Percentiles rank a stretch among this genome's conserved stretches.
Evolutionary conservation across 1,284 basidiomycete species (phyloP).

Genomic region (Ganoderma leucocontextum): DNA sequence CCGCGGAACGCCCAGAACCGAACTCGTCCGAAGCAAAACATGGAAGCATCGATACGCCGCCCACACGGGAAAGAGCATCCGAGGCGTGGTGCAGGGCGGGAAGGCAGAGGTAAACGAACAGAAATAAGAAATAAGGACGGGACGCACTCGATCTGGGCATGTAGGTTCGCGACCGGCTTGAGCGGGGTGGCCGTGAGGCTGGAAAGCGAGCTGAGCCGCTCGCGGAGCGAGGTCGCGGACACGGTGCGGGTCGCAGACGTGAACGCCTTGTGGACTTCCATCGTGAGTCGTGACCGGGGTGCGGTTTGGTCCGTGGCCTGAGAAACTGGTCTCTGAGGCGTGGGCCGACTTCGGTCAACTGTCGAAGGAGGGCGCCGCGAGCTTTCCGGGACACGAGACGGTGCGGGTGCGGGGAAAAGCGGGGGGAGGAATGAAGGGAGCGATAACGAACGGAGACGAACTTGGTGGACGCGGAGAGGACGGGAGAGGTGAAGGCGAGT

Average conservation of each 20-base stretch:
- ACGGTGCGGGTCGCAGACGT: conserved; percentile 43
- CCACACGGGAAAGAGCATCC: neutral
- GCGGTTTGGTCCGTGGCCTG: conserved; percentile 1
- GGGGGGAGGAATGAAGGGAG: conserved; percentile 9
- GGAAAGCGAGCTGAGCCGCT: conserved; percentile 65
- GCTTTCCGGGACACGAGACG: conserved; percentile 2
- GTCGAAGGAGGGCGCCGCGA: neutral
- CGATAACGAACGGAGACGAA: conserved; percentile 11
- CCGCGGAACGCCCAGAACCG: neutral
- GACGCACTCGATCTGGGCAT: conserved; percentile 74
- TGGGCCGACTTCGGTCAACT: neutral
- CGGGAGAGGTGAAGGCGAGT: neutral
- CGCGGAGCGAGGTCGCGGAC: conserved; percentile 54
- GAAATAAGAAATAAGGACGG: neutral
- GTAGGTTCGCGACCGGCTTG: conserved; percentile 66
- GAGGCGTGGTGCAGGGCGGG: neutral
- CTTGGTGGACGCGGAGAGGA: conserved; percentile 5
- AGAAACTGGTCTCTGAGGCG: neutral
- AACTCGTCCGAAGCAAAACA: neutral
- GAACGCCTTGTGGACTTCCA: conserved; percentile 44
- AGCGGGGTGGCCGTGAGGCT: conserved; percentile 59
- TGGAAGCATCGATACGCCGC: neutral
- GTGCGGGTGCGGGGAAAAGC: neutral
- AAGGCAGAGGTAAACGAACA: neutral
- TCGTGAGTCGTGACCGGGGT: conserved; percentile 19